phyloP scores from a whole-genome alignment of 1,284 basidiomycete genomes.

The Sphaerobolus stellatus region DNA sequence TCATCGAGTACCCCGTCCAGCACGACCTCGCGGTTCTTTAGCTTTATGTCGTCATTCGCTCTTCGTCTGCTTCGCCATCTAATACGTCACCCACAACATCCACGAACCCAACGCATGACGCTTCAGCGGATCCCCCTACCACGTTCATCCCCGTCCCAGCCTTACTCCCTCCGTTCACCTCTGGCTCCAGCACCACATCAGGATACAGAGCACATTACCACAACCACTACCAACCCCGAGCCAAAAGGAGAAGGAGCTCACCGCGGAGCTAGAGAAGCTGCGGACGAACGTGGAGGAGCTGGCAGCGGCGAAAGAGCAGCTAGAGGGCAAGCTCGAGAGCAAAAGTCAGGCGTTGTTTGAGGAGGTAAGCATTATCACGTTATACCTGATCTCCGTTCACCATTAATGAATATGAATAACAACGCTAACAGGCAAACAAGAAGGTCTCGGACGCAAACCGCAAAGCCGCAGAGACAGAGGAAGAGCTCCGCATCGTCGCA shows the following conservation, averaged over 20 bases:
- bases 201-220: no score
- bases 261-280: constrained; percentile 56
- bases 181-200: constrained; percentile 24
- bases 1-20: neutral
- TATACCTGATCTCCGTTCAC: no score
- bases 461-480: constrained; percentile 72
- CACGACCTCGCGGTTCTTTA: no score
- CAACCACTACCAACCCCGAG: no score
- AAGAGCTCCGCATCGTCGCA: constrained; percentile 66
- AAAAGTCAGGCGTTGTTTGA: constrained; percentile 86
- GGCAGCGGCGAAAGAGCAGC: constrained; percentile 55
- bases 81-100: neutral
- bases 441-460: constrained; percentile 86
- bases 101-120: no score
- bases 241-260: constrained; percentile 44
- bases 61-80: neutral
- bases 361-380: constrained; percentile 63
- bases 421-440: constrained; percentile 69
- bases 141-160: constrained; percentile 58
- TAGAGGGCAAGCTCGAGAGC: constrained; percentile 82
- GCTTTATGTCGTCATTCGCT: neutral
- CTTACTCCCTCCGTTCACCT: no score
- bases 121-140: constrained; percentile 31
- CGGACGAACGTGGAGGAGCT: constrained; percentile 29
- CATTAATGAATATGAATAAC: constrained; percentile 7